These are phyloP conservation scores for Claviceps capensis DNA, from an alignment of 2,329 filamentous ascomycete species.

Conservation along the genomic window DNA sequence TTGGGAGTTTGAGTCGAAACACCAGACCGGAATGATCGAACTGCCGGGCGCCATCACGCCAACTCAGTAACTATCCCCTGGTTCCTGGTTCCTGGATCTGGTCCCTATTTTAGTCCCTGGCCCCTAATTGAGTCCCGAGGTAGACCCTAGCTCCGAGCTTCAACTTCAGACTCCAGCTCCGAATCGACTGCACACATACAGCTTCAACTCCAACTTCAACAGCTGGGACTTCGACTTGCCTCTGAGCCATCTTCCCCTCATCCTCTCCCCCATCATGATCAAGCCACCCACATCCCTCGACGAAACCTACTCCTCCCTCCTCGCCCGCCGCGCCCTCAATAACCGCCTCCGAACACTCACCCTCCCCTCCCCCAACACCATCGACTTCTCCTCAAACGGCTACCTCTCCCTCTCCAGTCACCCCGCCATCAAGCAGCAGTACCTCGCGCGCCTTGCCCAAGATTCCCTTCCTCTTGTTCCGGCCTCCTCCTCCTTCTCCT, in stretches of 20 bases:
- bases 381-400: slow-evolving; percentile 67
- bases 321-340: slow-evolving; percentile 17
- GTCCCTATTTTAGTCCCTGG: too few species aligned
- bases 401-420: slow-evolving; percentile 61
- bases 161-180: too few species aligned
- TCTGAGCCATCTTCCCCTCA: not conserved
- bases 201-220: too few species aligned
- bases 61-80: too few species aligned
- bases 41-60: too few species aligned
- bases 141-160: too few species aligned
- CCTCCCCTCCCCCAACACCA: slow-evolving; percentile 50
- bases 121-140: too few species aligned
- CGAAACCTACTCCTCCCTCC: slow-evolving; percentile 12
- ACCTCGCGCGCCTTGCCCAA: slow-evolving; percentile 30
- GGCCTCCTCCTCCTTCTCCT: not conserved
- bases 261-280: not conserved
- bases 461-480: not conserved
- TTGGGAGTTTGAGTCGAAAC: not conserved
- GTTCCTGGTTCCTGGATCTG: too few species aligned
- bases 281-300: slow-evolving; percentile 12
- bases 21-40: not conserved
- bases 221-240: too few species aligned
- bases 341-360: slow-evolving; percentile 31
- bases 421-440: slow-evolving; percentile 44
- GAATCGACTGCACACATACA: too few species aligned